Base-by-base conservation (phyloP, 371 early-diverging fungal genomes). In the Quaeritorhiza haematococci region DNA sequence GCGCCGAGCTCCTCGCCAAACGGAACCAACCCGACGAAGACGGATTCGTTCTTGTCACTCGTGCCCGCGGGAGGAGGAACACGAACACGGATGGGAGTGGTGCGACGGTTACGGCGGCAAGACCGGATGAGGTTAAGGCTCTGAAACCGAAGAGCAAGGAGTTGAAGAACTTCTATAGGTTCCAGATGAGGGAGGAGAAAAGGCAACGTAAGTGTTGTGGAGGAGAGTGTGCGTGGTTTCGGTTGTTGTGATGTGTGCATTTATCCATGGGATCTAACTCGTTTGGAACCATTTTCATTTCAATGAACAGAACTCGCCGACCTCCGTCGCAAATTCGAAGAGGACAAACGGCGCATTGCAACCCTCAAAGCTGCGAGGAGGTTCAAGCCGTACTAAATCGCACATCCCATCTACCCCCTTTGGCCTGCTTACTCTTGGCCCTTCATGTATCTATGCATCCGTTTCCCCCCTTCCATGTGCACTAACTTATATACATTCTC, bases 181-280 rank as follows among this genome's bases (percentile, higher is more conserved):
- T 94, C 88, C 96, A 95, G 75, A 76, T 87, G 78, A 85, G 93
- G 26, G 93, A 95, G 75, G 77, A 76, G 54, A 93, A 93, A 68
- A 77, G 88, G 52, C 84, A 90, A 61, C 82, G 90, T 90, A 80
- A 64, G 78, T 74, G 19, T 27, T 51, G 34, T 33, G 28, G 41
- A 13, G 6, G 27, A 7, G 28, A 7, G 5, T 33, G 53, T 23
- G 53, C 24, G 1, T 17, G 41, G n/a, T 29, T 30, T 42, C 23
- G 23, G 34, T 28, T n/a, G 21, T 49, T 42, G 27, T 46, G 38
- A 38, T 13, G 38, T n/a, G n/a, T 10, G n/a, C 13, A 38, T 38
- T 10, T 38, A n/a, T 38, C n/a, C n/a, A n/a, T 34, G 15, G 8
- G 15, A 47, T 59, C 26, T 10, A 55, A 41, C 58, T 8, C 34